Evolutionary conservation across 139 green algal species (phyloP).

Genomic region (Tetradesmus obliquus): DNA sequence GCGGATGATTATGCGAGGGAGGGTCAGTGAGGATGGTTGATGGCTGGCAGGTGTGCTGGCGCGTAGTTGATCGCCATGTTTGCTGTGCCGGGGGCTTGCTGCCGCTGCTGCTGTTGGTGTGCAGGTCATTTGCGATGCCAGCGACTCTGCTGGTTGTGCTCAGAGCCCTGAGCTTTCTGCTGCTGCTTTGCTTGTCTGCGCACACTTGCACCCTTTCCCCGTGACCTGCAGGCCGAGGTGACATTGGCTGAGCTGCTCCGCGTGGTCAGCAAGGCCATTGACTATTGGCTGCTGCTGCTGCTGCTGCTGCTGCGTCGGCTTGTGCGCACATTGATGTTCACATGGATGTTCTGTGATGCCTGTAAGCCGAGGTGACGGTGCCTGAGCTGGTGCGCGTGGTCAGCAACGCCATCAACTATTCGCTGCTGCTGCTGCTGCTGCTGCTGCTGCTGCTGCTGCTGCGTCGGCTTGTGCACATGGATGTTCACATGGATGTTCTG

Average conservation of each 20-base stretch:
- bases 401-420: neutral
- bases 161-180: too few species aligned
- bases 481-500: neutral
- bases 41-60: too few species aligned
- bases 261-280: neutral
- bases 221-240: too few species aligned
- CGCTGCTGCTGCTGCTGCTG: constrained; percentile 36
- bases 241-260: neutral
- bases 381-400: neutral
- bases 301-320: neutral
- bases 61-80: too few species aligned
- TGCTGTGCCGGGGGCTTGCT: too few species aligned
- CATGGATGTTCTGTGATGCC: neutral
- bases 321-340: neutral
- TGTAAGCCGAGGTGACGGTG: constrained; percentile 41
- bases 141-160: too few species aligned
- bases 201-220: too few species aligned
- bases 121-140: too few species aligned
- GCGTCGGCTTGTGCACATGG: neutral
- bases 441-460: constrained; percentile 46
- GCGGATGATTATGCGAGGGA: too few species aligned
- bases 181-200: too few species aligned
- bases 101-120: too few species aligned
- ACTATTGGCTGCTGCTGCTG: neutral
- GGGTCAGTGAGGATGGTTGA: too few species aligned